A percentile compares a stretch with the other conserved stretches of the same genome.
Conservation (phyloP, 2,329 filamentous ascomycete species). For the Ophiostoma sp. region DNA sequence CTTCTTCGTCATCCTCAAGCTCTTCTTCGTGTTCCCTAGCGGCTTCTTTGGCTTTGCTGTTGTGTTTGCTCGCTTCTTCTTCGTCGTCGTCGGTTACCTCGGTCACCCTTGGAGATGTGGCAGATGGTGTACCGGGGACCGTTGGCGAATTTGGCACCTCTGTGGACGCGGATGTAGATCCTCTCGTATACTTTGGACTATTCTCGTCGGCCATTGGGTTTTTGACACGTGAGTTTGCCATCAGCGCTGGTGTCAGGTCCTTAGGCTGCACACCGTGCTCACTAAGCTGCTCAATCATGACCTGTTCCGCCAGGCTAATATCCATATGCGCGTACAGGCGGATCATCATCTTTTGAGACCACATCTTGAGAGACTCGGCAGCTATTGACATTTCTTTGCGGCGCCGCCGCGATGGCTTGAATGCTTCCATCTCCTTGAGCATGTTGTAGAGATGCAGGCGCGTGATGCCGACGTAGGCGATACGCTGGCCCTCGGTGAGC, state of each 20-base stretch:
- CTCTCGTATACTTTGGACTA: constrained; percentile 18
- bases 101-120: constrained; percentile 10
- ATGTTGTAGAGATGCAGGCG: constrained; percentile 75
- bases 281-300: constrained; percentile 97
- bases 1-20: constrained; percentile 38
- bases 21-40: background rate
- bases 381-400: constrained; percentile 68
- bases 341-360: constrained; percentile 98
- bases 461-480: constrained; percentile 90
- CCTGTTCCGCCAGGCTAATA: constrained; percentile 80
- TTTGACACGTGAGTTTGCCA: constrained; percentile 86
- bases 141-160: background rate
- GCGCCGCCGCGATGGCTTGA: constrained; percentile 54
- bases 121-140: background rate
- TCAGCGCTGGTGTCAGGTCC: constrained; percentile 79
- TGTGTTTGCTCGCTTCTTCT: background rate
- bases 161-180: background rate
- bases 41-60: background rate
- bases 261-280: constrained; percentile 82
- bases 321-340: constrained; percentile 95
- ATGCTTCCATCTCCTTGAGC: constrained; percentile 59
- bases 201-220: constrained; percentile 70
- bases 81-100: constrained; percentile 13
- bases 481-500: constrained; percentile 87
- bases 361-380: constrained; percentile 81